These are phyloP conservation scores for Micractinium sp. DNA, from an alignment of 139 green algal genomes.

Conservation along the genomic window DNA sequence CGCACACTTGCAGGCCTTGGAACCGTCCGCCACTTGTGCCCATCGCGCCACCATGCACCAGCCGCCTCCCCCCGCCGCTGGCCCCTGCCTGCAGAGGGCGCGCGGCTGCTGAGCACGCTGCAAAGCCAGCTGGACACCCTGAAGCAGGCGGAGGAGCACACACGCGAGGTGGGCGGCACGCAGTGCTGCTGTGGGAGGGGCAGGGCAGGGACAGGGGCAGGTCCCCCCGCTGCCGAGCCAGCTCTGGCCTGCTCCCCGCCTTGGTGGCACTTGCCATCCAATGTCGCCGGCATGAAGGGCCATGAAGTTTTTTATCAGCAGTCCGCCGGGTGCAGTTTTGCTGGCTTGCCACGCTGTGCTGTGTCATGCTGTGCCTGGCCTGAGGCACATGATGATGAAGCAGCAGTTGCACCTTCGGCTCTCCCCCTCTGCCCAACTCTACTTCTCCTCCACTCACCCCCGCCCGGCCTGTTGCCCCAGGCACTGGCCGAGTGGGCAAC, in stretches of 20 bases:
- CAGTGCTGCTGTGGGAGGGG: not conserved
- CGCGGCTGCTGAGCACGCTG: not conserved
- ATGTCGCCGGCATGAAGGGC: not conserved
- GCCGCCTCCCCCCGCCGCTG: not conserved
- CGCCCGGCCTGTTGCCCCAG: not conserved
- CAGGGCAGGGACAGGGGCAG: not conserved
- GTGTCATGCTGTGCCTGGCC: too few species aligned
- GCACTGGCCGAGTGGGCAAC: slow-evolving; percentile 16
- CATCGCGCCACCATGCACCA: not conserved
- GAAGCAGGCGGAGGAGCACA: slow-evolving; percentile 11
- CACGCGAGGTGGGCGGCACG: slow-evolving; percentile 2
- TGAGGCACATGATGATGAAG: too few species aligned
- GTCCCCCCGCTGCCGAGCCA: not conserved
- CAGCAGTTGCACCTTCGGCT: too few species aligned
- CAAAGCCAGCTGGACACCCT: slow-evolving; percentile 7
- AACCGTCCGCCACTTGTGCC: not conserved
- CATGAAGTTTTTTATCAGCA: too few species aligned
- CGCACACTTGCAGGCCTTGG: too few species aligned
- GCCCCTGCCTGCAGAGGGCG: slow-evolving; percentile 18
- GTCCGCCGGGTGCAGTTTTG: too few species aligned
- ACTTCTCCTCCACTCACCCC: too few species aligned
- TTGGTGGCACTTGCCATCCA: not conserved
- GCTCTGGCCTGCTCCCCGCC: not conserved
- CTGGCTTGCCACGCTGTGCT: not conserved
- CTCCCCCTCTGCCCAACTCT: too few species aligned